Evolutionary conservation across 257 asterid species (phyloP), one percentile per base, ranked within the genome.

Genomic region (Jacaranda mimosifolia): DNA sequence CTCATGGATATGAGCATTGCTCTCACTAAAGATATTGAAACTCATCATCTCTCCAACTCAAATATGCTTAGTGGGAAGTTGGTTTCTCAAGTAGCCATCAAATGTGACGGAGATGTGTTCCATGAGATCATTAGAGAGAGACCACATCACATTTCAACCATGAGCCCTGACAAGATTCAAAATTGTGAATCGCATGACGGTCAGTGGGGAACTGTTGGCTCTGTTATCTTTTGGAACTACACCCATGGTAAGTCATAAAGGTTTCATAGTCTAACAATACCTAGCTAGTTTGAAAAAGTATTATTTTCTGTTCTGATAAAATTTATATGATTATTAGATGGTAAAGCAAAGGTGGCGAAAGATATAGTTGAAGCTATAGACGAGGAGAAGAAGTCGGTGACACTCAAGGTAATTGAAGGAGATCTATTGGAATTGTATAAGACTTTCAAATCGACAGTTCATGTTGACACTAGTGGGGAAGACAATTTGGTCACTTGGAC

Each of bases 361-460:
- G 32, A 26, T 26, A 26, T 26, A 26, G 32, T 26, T 26, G 32
- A 26, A 26, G 32, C 32, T 2, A 26, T 26, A 26, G 32, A 26
- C 32, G 32, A 26, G 32, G 32, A 26, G 32, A 85, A 85, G 7
- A 81, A 82, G 52, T 77, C 87, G 19, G 19, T 80, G 17, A 77
- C 63, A 5, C 77, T 63, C 74, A 83, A 80, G 74, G 39, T 82
- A 52, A 48, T 80, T 26, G 89, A 72, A 70, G 89, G 89, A 43
- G 84, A 83, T 72, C 65, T 81, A 0, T 11, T 83, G 82, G 83
- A 86, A 58, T 9, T 83, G 5, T 86, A 86, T 80, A 83, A 79
- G 39, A 32, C 65, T 17, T 36, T 86, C 59, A 51, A 71, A 17
- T 0, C 35, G 14, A 48, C 2, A 6, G 77, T 80, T 48, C 69